Base-by-base conservation (phyloP, 1,284 basidiomycete genomes). In the Sanghuangporus weigelae region DNA sequence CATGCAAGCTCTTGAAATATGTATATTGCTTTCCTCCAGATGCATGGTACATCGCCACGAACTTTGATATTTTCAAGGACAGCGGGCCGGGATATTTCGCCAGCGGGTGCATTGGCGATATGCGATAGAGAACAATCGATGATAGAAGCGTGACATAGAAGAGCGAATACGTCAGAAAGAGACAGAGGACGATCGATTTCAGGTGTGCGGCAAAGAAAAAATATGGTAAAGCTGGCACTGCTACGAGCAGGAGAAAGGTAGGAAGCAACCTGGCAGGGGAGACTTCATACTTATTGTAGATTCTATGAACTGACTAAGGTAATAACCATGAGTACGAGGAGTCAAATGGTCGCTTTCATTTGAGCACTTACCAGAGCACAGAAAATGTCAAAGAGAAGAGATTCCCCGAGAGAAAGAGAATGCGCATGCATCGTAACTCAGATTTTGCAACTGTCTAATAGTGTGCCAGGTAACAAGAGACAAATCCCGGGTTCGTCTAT, bases 51-150 rank as follows among this genome's bases (percentile, higher is more conserved):
- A 55, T 49, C 2, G 19, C 38, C 57, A 16, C 49, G 26, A 69
- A 39, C 48, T 67, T 69, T 7, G 67, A 63, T 2, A 69, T 57
- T 36, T 66, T 68, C 7, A 59, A 63, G 14, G 44, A 35, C 4
- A 67, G 12, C 1, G 70, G 70, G 5, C 70, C 70, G 40, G 70
- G 69, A 57, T 64, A 71, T 12, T 55, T 23, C 8, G 68, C 66
- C 4, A 71, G 64, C 2, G 70, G 69, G 59, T 71, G 70, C 35
- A 70, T 65, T 8, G 70, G 69, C 1, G 69, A 71, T 11, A 70
- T 55, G 14, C 70, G 69, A 56, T 70, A 71, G n/a, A 66, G 10
- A 7, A 62, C 44, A 16, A 62, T 62, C 12, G 56, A 59, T 19
- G 23, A 19, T 3, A 63, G n/a, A 36, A 66, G 31, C 19, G 49